Conservation (phyloP, 2,329 filamentous ascomycete species). For the Microdochium bolleyi region DNA sequence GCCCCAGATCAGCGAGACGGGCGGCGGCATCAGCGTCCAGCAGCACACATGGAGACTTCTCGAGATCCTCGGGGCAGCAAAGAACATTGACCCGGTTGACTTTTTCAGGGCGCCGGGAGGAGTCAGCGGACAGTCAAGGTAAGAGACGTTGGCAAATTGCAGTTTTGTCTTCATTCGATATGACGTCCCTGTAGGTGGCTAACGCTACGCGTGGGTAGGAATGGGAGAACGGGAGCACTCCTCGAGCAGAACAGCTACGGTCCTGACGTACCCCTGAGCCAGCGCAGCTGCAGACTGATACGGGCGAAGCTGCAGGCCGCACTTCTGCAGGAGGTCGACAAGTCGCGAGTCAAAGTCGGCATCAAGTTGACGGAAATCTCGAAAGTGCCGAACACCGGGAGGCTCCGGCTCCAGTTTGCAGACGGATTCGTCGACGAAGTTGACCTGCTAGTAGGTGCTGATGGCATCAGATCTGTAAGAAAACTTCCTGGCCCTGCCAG, state of each 20-base stretch:
- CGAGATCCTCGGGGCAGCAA: slow-evolving; percentile 32
- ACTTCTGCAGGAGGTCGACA: slow-evolving; percentile 33
- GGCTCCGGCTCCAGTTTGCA: slow-evolving; percentile 33
- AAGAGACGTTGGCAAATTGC: background rate
- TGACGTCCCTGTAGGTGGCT: background rate
- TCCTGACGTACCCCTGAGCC: background rate
- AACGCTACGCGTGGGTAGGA: background rate
- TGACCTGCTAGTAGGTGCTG: slow-evolving; percentile 42
- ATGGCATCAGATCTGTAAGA: slow-evolving; percentile 41
- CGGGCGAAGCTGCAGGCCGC: slow-evolving; percentile 36
- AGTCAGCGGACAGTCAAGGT: background rate
- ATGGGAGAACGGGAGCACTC: slow-evolving; percentile 2
- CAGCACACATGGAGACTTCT: slow-evolving; percentile 39
- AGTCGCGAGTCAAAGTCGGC: slow-evolving; percentile 18
- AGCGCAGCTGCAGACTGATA: background rate
- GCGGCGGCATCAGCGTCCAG: slow-evolving; percentile 36
- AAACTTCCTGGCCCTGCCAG: background rate
- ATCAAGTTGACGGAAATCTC: slow-evolving; percentile 32
- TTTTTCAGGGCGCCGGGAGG: background rate
- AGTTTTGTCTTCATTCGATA: background rate
- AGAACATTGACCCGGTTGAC: slow-evolving; percentile 9
- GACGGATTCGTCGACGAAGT: slow-evolving; percentile 29
- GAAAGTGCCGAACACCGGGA: slow-evolving; percentile 21
- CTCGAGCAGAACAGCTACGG: background rate
- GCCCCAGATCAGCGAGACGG: slow-evolving; percentile 33